Percentiles rank a stretch among this genome's conserved stretches.
These are phyloP conservation scores for Hypericum perforatum DNA, from an alignment of 345 rosid genomes.

Conservation along the genomic window DNA sequence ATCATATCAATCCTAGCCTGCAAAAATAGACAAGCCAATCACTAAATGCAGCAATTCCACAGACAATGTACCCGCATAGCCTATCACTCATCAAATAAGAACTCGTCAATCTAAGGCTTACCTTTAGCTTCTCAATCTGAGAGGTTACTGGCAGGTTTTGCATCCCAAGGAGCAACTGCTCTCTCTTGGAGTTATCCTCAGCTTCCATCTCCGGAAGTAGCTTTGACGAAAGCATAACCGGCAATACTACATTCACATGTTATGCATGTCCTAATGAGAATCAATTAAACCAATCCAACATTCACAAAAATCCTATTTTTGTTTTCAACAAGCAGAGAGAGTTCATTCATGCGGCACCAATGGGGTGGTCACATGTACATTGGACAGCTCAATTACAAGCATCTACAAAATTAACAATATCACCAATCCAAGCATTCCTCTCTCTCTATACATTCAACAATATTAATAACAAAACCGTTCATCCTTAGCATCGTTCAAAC, in stretches of 20 bases:
- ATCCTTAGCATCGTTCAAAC: no score
- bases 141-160: conserved; percentile 60
- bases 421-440: no score
- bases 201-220: conserved; percentile 88
- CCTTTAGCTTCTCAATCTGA: conserved; percentile 78
- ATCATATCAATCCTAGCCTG: conserved; percentile 84
- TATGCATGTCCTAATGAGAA: no score
- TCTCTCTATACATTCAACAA: no score
- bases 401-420: no score
- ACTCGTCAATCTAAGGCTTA: conserved; percentile 12
- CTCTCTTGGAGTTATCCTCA: conserved; percentile 71
- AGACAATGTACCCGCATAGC: background rate
- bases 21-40: conserved; percentile 14
- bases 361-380: no score
- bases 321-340: no score
- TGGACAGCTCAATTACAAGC: no score
- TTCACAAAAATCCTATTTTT: no score
- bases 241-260: conserved; percentile 48
- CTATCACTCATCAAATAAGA: background rate
- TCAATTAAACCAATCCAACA: no score
- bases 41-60: conserved; percentile 1
- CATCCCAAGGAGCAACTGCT: conserved; percentile 82
- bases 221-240: conserved; percentile 92
- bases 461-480: no score
- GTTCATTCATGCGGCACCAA: no score